Evolutionary conservation across 1,284 basidiomycete species (phyloP).

Genomic region (Sphagnurus paluster): DNA sequence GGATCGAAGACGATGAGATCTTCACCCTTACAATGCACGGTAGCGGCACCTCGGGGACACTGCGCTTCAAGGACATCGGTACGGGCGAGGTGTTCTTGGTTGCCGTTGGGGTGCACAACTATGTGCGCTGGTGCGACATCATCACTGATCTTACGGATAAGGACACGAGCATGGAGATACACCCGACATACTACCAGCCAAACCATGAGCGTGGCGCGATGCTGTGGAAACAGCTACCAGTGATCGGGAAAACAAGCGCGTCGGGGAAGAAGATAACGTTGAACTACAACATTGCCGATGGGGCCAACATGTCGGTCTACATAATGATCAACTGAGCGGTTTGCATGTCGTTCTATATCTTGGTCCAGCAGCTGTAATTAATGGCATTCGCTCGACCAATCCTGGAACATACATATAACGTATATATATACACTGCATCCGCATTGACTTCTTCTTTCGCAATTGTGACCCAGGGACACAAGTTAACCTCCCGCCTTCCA

Average conservation of each 20-base stretch:
- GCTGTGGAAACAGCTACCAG: not conserved
- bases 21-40: slow-evolving; percentile 31
- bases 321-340: not conserved
- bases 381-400: too few relatives aligned
- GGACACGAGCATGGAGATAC: slow-evolving; percentile 28
- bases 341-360: too few relatives aligned
- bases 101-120: slow-evolving; percentile 40
- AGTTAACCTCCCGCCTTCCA: slow-evolving; percentile 70
- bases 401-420: too few relatives aligned
- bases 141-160: slow-evolving; percentile 26
- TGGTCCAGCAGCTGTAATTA: too few relatives aligned
- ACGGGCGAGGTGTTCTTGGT: slow-evolving; percentile 32
- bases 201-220: not conserved
- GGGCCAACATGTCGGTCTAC: not conserved
- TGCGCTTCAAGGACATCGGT: slow-evolving; percentile 32
- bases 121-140: slow-evolving; percentile 39
- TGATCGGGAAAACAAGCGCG: not conserved
- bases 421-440: slow-evolving; percentile 11
- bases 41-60: slow-evolving; percentile 38
- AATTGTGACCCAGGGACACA: not conserved
- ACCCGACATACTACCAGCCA: slow-evolving; percentile 30
- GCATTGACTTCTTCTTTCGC: not conserved
- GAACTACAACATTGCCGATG: not conserved
- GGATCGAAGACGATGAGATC: slow-evolving; percentile 23
- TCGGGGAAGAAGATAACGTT: not conserved